Evolutionary conservation across 345 rosid genomes (phyloP).

Genomic region (Euphorbia tirucalli): DNA sequence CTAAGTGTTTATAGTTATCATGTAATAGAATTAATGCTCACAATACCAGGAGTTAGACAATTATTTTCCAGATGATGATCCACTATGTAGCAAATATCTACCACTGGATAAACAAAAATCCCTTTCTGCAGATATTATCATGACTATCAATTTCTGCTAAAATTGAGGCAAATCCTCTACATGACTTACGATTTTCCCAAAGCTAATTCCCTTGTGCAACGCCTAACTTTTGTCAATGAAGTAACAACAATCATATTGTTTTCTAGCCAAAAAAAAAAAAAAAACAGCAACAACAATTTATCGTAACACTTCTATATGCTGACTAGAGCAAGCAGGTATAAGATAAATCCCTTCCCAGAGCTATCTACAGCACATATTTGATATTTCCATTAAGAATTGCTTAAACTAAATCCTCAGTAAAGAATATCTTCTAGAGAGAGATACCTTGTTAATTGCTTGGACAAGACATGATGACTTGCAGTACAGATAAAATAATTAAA

Average conservation of each 20-base stretch:
- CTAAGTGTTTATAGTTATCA: neutral
- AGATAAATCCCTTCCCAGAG: neutral
- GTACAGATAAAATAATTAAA: neutral
- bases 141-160: neutral
- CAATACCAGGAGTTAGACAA: neutral
- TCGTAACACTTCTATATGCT: neutral
- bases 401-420: neutral
- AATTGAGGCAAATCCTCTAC: neutral
- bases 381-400: neutral
- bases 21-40: neutral
- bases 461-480: neutral
- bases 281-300: no score
- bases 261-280: no score
- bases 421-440: neutral
- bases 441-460: neutral
- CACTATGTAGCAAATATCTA: neutral
- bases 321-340: neutral
- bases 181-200: neutral
- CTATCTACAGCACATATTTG: neutral
- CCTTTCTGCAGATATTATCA: neutral
- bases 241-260: neutral
- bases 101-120: neutral
- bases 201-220: neutral
- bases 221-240: neutral
- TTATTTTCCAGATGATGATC: neutral